Evolutionary conservation across 2,329 filamentous ascomycete species (phyloP).

Genomic region (Cladosporium sp.): DNA sequence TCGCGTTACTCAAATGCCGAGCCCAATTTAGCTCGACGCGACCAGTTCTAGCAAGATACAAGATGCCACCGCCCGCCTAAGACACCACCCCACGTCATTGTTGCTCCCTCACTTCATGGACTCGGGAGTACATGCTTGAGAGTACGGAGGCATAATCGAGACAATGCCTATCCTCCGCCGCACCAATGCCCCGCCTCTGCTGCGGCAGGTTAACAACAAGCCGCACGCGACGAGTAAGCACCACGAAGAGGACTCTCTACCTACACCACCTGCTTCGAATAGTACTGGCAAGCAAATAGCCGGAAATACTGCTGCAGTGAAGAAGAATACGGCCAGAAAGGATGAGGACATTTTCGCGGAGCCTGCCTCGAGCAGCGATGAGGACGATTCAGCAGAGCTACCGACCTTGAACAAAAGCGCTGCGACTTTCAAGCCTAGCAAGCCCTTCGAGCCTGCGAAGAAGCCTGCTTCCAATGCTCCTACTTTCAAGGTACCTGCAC

Average conservation of each 20-base stretch:
- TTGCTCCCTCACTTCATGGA: neutral
- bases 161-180: slow-evolving; percentile 8
- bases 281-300: neutral
- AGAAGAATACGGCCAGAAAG: neutral
- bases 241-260: slow-evolving; percentile 36
- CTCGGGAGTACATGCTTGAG: slow-evolving; percentile 1
- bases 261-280: slow-evolving; percentile 24
- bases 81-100: neutral
- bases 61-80: no score
- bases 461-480: neutral
- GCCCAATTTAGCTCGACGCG: neutral
- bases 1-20: neutral
- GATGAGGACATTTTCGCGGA: slow-evolving; percentile 23
- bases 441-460: slow-evolving; percentile 8
- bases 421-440: slow-evolving; percentile 9
- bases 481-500: neutral
- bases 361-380: slow-evolving; percentile 26
- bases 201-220: slow-evolving; percentile 37
- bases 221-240: slow-evolving; percentile 42
- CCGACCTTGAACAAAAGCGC: slow-evolving; percentile 20
- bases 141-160: neutral
- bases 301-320: neutral
- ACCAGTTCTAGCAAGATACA: no score
- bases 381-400: slow-evolving; percentile 19
- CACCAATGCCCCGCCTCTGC: slow-evolving; percentile 28